A percentile compares a stretch with the other conserved stretches of the same genome.
Evolutionary conservation across 129 eudicot genomes (phyloP).

Genomic region (Escallonia herrerae): DNA sequence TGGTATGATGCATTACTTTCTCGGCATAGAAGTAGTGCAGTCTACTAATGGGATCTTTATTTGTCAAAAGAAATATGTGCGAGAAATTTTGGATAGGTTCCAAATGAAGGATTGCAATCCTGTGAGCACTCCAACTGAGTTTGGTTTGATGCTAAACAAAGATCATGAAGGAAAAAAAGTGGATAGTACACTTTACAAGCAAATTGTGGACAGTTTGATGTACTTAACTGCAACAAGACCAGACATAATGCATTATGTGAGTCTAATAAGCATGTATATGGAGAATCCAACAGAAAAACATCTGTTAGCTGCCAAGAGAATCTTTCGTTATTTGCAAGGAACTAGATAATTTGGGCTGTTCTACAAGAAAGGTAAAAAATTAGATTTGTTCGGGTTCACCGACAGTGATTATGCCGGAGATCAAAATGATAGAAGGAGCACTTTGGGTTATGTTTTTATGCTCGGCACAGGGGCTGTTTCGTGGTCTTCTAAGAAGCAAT

Average conservation of each 20-base stretch:
- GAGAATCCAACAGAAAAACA: too few relatives aligned
- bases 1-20: not conserved
- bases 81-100: not conserved
- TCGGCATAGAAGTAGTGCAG: not conserved
- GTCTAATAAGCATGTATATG: not conserved
- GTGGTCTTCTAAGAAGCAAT: too few relatives aligned
- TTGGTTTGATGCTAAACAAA: too few relatives aligned
- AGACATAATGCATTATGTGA: not conserved
- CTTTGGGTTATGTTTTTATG: too few relatives aligned
- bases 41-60: not conserved
- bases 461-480: too few relatives aligned
- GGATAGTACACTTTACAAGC: not conserved
- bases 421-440: too few relatives aligned
- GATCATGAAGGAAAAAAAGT: not conserved
- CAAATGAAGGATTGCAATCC: not conserved
- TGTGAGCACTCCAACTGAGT: not conserved
- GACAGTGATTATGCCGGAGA: too few relatives aligned
- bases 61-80: not conserved
- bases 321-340: too few relatives aligned
- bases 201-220: not conserved
- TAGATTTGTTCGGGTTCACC: too few relatives aligned
- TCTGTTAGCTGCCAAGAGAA: too few relatives aligned
- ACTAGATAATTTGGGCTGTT: too few relatives aligned
- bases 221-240: not conserved
- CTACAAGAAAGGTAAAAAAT: too few relatives aligned